Conservation (phyloP, 495 filamentous ascomycete genomes). For the Neurospora sp. region DNA sequence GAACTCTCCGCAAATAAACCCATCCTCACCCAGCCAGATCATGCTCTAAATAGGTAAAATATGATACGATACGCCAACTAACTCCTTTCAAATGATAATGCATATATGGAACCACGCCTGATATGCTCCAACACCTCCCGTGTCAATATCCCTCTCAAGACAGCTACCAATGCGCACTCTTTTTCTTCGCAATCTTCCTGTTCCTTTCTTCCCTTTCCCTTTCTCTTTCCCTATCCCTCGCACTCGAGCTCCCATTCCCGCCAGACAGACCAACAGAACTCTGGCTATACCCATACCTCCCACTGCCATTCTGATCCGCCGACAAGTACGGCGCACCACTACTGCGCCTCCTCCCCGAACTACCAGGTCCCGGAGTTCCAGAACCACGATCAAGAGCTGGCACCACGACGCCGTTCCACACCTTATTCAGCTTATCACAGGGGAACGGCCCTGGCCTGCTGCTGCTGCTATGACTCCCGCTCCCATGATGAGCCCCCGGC, state of each 20-base stretch:
- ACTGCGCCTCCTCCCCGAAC: background rate
- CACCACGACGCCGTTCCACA: constrained; percentile 18
- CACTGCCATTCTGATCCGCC: background rate
- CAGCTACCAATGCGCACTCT: constrained; percentile 30
- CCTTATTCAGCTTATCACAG: constrained; percentile 12
- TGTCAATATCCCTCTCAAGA: background rate
- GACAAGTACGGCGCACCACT: background rate
- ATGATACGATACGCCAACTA: background rate
- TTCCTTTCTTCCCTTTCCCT: constrained; percentile 21
- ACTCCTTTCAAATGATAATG: background rate
- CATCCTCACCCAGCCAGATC: background rate
- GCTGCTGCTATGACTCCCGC: background rate
- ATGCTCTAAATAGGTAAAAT: background rate
- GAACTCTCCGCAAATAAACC: background rate
- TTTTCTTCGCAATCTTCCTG: constrained; percentile 32
- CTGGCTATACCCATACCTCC: background rate
- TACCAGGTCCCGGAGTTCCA: background rate
- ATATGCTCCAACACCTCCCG: background rate
- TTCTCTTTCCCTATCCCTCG: constrained; percentile 14
- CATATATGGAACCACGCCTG: background rate
- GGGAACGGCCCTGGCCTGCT: constrained; percentile 14
- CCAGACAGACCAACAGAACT: constrained; percentile 1
- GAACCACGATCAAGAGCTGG: background rate
- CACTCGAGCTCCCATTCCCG: constrained; percentile 6
- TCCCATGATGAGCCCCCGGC: background rate